Conservation (phyloP, 371 early-diverging fungal genomes). For the Mortierella sp. region DNA sequence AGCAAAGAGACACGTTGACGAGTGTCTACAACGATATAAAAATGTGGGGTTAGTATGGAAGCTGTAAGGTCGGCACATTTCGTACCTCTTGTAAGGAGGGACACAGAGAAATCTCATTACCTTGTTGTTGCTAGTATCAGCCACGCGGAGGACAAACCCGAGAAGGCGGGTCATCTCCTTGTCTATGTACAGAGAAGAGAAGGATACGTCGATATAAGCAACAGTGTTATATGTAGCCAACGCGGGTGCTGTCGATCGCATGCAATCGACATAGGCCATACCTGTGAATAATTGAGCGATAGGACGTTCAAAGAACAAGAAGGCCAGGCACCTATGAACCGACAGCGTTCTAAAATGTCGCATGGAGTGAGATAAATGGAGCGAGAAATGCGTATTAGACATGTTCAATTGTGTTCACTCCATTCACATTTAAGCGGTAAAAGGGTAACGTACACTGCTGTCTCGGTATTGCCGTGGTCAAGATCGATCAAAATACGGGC, state of each 20-base stretch:
- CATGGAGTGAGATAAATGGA: neutral
- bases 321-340: neutral
- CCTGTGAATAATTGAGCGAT: neutral
- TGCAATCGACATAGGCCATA: neutral
- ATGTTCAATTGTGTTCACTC: too few relatives aligned
- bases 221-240: too few relatives aligned
- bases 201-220: neutral
- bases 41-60: neutral
- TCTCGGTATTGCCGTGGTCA: constrained; percentile 15
- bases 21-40: neutral
- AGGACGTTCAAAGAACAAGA: constrained; percentile 3
- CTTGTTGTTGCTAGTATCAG: neutral
- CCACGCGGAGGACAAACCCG: neutral
- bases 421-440: neutral
- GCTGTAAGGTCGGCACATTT: neutral
- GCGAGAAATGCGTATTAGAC: neutral
- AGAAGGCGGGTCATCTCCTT: constrained; percentile 1
- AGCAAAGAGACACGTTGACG: constrained; percentile 25
- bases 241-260: neutral
- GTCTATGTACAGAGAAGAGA: neutral
- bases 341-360: neutral
- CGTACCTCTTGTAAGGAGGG: neutral
- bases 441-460: neutral
- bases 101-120: neutral
- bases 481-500: constrained; percentile 26